These are phyloP conservation scores for Fistulinella prunicolor DNA, from an alignment of 768 basidiomycete genomes.

Conservation along the genomic window DNA sequence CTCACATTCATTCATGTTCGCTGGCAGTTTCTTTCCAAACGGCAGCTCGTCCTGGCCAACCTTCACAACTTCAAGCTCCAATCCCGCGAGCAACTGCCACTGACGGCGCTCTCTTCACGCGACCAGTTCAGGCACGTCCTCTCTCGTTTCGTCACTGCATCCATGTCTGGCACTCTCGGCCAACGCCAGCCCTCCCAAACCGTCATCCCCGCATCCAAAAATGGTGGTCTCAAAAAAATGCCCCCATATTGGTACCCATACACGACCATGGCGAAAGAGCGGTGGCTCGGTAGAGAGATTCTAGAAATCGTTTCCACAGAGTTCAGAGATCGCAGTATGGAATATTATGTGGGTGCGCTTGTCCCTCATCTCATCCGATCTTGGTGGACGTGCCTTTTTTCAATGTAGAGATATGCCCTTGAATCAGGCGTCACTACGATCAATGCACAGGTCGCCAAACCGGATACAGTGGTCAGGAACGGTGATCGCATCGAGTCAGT, in stretches of 20 bases:
- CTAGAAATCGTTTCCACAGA: constrained; percentile 92
- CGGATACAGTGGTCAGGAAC: constrained; percentile 75
- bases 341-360: constrained; percentile 80
- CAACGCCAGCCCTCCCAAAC: constrained; percentile 28
- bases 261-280: constrained; percentile 87
- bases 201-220: constrained; percentile 8
- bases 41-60: constrained; percentile 32
- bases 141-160: constrained; percentile 47
- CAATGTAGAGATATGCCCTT: constrained; percentile 65
- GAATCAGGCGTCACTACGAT: constrained; percentile 94
- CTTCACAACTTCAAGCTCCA: constrained; percentile 25
- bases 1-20: not conserved
- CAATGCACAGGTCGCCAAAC: constrained; percentile 82
- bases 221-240: constrained; percentile 67
- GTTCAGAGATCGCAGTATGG: constrained; percentile 89
- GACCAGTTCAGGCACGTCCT: constrained; percentile 60
- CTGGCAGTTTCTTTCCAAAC: constrained; percentile 20
- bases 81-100: constrained; percentile 32
- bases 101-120: constrained; percentile 47
- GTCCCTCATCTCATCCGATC: not conserved
- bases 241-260: constrained; percentile 92
- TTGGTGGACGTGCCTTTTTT: not conserved
- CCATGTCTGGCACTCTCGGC: constrained; percentile 39
- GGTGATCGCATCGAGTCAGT: constrained; percentile 90
- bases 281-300: constrained; percentile 86